Evolutionary conservation across 2,329 filamentous ascomycete genomes (phyloP).

Genomic region (Stachybotrys chlorohalonatus): DNA sequence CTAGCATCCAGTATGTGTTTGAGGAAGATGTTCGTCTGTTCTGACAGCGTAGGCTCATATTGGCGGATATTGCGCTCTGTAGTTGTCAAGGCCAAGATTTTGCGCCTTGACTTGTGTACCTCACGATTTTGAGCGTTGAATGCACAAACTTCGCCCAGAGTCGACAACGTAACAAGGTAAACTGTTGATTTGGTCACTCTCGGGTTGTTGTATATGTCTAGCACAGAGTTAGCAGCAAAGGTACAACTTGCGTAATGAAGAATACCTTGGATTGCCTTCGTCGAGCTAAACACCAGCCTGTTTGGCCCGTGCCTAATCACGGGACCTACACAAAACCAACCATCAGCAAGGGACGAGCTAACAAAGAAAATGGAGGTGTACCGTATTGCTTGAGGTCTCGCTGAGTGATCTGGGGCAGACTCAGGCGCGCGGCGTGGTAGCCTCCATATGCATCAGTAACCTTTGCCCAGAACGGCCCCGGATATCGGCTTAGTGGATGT

Average conservation of each 20-base stretch:
- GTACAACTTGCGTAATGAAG: too few species aligned
- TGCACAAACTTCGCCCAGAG: not conserved
- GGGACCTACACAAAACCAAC: not conserved
- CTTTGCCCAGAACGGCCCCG: not conserved
- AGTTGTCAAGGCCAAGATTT: slow-evolving; percentile 1
- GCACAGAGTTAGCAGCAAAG: not conserved
- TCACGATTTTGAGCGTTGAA: slow-evolving; percentile 2
- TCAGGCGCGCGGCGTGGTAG: not conserved
- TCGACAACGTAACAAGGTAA: not conserved
- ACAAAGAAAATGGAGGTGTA: not conserved
- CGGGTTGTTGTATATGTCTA: not conserved
- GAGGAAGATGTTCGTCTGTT: slow-evolving; percentile 5
- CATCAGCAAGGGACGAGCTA: not conserved
- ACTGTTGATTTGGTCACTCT: not conserved
- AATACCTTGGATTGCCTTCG: not conserved
- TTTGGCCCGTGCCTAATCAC: not conserved
- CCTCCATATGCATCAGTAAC: not conserved
- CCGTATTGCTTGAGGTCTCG: not conserved
- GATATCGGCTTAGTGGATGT: not conserved
- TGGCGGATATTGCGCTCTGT: slow-evolving; percentile 4
- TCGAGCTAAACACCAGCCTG: not conserved
- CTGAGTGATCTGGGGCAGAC: not conserved
- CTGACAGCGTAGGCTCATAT: slow-evolving; percentile 5
- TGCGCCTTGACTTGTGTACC: slow-evolving; percentile 2
- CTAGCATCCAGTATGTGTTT: not conserved